These are phyloP conservation scores for Plasmodiophora brassicae DNA, from an alignment of 208 protist species.

Conservation along the genomic window DNA sequence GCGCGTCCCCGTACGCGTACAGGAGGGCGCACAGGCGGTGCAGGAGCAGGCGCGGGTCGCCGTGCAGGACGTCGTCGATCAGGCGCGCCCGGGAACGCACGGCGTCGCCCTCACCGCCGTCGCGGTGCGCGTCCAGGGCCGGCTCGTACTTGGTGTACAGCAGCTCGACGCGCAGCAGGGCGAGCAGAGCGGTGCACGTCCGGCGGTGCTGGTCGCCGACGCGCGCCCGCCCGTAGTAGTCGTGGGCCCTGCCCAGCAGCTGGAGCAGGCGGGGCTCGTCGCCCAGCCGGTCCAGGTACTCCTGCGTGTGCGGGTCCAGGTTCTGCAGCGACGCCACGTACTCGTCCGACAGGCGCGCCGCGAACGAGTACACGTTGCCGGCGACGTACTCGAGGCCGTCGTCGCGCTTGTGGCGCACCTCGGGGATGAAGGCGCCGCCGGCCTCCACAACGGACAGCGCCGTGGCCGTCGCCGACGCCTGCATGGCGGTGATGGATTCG, in stretches of 20 bases:
- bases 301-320: conserved; percentile 64
- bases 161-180: conserved; percentile 63
- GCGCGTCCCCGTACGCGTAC: conserved; percentile 63
- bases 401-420: background rate
- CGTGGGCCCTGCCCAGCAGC: conserved; percentile 47
- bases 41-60: too few species aligned
- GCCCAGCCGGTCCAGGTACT: conserved; percentile 63
- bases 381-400: conserved; percentile 38
- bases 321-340: conserved; percentile 64
- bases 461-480: background rate
- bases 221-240: too few species aligned
- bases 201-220: too few species aligned
- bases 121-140: background rate
- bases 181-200: conserved; percentile 48
- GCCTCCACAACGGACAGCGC: background rate
- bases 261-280: conserved; percentile 60
- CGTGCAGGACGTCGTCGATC: too few species aligned
- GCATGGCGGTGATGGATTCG: background rate
- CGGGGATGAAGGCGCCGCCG: background rate
- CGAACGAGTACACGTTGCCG: conserved; percentile 59
- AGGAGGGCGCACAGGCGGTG: conserved; percentile 50
- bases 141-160: conserved; percentile 63
- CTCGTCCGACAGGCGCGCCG: conserved; percentile 69
- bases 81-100: too few species aligned
- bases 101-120: too few species aligned